Percentiles rank a stretch among this genome's conserved stretches.
Evolutionary conservation across 2,329 filamentous ascomycete species (phyloP).

Genomic region (Epichloe aotearoae): DNA sequence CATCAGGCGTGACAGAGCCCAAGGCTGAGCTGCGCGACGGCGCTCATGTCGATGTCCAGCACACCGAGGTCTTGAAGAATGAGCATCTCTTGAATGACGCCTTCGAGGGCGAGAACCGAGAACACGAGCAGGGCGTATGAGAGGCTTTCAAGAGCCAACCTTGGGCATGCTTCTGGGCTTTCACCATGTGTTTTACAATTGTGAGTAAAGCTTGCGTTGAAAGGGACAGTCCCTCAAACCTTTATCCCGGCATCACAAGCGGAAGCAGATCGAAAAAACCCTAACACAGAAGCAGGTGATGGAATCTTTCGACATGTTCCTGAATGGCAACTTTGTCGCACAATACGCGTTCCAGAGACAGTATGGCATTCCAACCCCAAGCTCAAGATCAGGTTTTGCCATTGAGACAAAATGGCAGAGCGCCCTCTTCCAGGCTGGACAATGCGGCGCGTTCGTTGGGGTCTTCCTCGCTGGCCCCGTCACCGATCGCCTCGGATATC

Average conservation of each 20-base stretch:
- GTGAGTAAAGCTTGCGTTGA: conserved; percentile 16
- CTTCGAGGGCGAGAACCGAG: conserved; percentile 27
- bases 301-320: conserved; percentile 36
- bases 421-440: conserved; percentile 21
- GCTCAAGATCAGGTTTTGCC: conserved; percentile 4
- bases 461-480: conserved; percentile 24
- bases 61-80: conserved; percentile 22
- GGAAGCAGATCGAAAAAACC: neutral
- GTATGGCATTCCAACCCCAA: conserved; percentile 21
- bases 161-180: conserved; percentile 33
- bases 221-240: too few relatives aligned
- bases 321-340: conserved; percentile 33
- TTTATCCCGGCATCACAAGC: too few relatives aligned
- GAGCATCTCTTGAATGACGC: conserved; percentile 26
- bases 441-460: conserved; percentile 22
- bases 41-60: conserved; percentile 14
- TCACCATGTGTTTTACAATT: conserved; percentile 36
- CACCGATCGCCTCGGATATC: conserved; percentile 24
- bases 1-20: neutral
- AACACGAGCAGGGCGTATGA: conserved; percentile 27
- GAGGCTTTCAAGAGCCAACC: conserved; percentile 26
- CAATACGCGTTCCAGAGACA: conserved; percentile 21
- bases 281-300: conserved; percentile 25
- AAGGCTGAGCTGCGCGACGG: conserved; percentile 1
- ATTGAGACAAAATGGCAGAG: conserved; percentile 30